Base-by-base conservation (phyloP, 345 rosid species). In the Anastatica hierochuntica region DNA sequence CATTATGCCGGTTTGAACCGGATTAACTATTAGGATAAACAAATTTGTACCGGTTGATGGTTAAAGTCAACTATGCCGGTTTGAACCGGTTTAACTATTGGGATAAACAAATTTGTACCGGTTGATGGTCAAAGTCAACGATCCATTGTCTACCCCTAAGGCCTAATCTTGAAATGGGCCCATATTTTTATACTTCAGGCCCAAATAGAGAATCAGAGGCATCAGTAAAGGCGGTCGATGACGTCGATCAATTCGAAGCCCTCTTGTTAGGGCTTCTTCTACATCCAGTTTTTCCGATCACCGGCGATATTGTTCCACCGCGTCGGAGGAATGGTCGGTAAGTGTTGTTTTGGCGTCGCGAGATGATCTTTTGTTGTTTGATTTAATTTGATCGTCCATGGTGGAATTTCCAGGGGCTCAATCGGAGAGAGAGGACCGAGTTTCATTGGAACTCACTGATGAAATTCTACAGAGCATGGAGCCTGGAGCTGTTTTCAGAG, bases 391-490 rank as follows among this genome's bases (percentile, higher is more conserved):
- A 50, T 31, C 15, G 10, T 12, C 6, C 2, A 10, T 43, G 47
- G 48, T 27, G 43, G 30, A 50, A 51, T 15, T 37, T 13, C 0
- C 37, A 74, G 87, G 79, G 31, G 46, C 65, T 14, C 69, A 50
- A 62, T 29, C 74, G 1, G 90, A 83, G 55, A 78, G 76, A 67
- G 92, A 83, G 57, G 88, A 83, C 12, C 75, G 77, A 56, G 85
- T 78, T 8, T 78, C 87, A 0, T 52, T 90, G 71, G 98, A 90
- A 60, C 84, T 92, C 56, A 78, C 76, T 2, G 97, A 85, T 56
- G 96, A 88, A 70, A 78, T 79, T 50, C 52, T 88, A 30, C 85
- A 81, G 73, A 83, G 96, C 82, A 88, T 92, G 98, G 98, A 88
- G 74, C 77, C 80, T 37, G 94, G 94, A 68, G 79, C 85, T 75